A percentile compares a stretch with the other conserved stretches of the same genome.
Conservation (phyloP, 352 stramenopile species). For the Phytophthora gonapodyides region DNA sequence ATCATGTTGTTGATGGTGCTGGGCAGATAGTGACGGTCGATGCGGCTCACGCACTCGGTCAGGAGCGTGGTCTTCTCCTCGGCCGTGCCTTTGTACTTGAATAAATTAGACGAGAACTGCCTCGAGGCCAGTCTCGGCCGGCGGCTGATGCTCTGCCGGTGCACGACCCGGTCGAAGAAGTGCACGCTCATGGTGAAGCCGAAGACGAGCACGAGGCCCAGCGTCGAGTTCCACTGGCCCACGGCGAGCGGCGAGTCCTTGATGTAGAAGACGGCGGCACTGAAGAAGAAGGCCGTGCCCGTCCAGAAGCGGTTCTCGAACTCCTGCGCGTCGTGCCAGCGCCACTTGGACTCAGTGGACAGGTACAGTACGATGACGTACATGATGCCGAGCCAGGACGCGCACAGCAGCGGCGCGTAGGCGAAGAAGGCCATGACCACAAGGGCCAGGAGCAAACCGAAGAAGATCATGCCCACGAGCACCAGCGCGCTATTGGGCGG, state of each 20-base stretch:
- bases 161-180: constrained; percentile 84
- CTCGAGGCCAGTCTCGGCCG: constrained; percentile 50
- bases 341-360: constrained; percentile 83
- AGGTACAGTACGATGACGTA: constrained; percentile 86
- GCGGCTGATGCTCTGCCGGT: constrained; percentile 73
- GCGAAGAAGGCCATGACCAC: constrained; percentile 84
- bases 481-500: constrained; percentile 65
- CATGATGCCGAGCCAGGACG: constrained; percentile 79
- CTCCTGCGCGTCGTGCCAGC: constrained; percentile 91
- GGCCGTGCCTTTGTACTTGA: constrained; percentile 82
- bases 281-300: constrained; percentile 93
- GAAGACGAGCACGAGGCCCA: constrained; percentile 80
- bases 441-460: constrained; percentile 61
- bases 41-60: constrained; percentile 69
- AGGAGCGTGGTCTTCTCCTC: constrained; percentile 81
- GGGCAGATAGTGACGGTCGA: constrained; percentile 85
- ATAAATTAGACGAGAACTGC: constrained; percentile 71
- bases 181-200: constrained; percentile 80
- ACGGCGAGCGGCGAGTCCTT: constrained; percentile 92
- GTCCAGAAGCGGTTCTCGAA: constrained; percentile 99
- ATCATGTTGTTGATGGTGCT: constrained; percentile 92
- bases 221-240: constrained; percentile 67
- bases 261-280: constrained; percentile 92
- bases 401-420: constrained; percentile 78
- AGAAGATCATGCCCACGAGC: constrained; percentile 73